Conservation (phyloP, 2,329 filamentous ascomycete genomes). For the Zasmidium cellare region DNA sequence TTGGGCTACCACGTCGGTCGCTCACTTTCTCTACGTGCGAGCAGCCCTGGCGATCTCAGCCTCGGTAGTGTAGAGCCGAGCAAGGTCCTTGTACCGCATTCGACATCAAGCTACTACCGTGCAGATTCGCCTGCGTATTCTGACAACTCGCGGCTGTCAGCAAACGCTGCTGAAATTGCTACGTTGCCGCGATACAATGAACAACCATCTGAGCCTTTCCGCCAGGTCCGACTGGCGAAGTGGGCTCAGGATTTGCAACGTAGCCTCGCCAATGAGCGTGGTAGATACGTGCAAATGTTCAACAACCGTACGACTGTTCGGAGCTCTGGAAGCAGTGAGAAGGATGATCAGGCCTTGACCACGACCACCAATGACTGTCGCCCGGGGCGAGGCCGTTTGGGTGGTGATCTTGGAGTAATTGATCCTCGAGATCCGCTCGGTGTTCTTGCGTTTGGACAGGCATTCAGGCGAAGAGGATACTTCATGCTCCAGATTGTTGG, state of each 20-base stretch:
- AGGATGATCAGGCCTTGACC: conserved; percentile 23
- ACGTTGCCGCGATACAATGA: conserved; percentile 53
- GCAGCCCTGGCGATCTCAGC: conserved; percentile 25
- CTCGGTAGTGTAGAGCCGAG: conserved; percentile 30
- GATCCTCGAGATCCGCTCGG: conserved; percentile 76
- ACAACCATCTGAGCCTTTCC: conserved; percentile 59
- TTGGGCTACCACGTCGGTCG: conserved; percentile 22
- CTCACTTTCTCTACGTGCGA: conserved; percentile 23
- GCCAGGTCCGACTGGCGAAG: conserved; percentile 71
- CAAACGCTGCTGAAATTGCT: conserved; percentile 38
- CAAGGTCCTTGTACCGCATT: conserved; percentile 34
- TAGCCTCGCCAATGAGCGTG: conserved; percentile 71
- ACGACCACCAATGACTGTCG: conserved; percentile 29
- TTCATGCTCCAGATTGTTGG: conserved; percentile 72
- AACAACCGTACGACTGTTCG: conserved; percentile 60
- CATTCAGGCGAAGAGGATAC: conserved; percentile 63
- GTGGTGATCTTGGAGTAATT: conserved; percentile 39
- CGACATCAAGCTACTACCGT: conserved; percentile 33
- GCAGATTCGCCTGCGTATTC: conserved; percentile 33
- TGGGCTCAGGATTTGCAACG: conserved; percentile 82
- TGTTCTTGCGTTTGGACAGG: conserved; percentile 63
- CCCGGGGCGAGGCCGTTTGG: conserved; percentile 31
- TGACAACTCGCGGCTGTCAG: conserved; percentile 17
- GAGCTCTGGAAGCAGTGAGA: conserved; percentile 54
- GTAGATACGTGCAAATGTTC: conserved; percentile 64